Base-by-base conservation (phyloP, 2,329 filamentous ascomycete genomes). In the Trichoderma sp. region DNA sequence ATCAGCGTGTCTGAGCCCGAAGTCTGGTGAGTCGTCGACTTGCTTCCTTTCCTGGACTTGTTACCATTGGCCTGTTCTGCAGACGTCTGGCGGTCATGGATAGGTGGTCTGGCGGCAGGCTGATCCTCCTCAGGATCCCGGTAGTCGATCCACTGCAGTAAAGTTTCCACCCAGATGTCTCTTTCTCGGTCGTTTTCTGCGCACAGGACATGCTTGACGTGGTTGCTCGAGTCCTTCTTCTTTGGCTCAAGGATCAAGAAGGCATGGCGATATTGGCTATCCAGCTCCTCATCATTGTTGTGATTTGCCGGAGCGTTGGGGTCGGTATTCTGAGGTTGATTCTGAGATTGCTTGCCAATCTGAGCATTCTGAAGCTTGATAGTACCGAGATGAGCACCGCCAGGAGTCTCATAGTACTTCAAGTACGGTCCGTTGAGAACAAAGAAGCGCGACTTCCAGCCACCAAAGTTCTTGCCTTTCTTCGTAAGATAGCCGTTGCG, bases 391-490 rank as follows among this genome's bases (percentile, higher is more conserved):
- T 97, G 93, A 19, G 93, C 89, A 56, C 96, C 96, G 60, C 95
- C 94, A 3, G 93, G 94, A 2, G 91, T 89, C 80, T 99, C 96
- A 75, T 92, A 98, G 78, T 99, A 99, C 75, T 92, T 94, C 75
- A 99, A 76, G 10, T 83, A 80, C n/a, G 86, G 86, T 0, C 87
- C 86, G 64, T 88, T 86, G 14, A 89, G 82, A 27, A 88, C 81
- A 75, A 90, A 90, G 76, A 88, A 89, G 40, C 88, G 82, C 13
- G 94, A 94, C 81, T 99, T 99, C 96, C 96, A 99, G 60, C 96
- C 96, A 63, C 96, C 96, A 81, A 99, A 99, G 76, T 98, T 98
- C 84, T 99, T 99, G 60, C 96, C 96, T 74, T 92, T 89, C 83
- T 99, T 99, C 2, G 96, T 98, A 61, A 99, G 83, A 79, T 98